Conservation (phyloP, 2,329 filamentous ascomycete species). For the Penicillium sp. region DNA sequence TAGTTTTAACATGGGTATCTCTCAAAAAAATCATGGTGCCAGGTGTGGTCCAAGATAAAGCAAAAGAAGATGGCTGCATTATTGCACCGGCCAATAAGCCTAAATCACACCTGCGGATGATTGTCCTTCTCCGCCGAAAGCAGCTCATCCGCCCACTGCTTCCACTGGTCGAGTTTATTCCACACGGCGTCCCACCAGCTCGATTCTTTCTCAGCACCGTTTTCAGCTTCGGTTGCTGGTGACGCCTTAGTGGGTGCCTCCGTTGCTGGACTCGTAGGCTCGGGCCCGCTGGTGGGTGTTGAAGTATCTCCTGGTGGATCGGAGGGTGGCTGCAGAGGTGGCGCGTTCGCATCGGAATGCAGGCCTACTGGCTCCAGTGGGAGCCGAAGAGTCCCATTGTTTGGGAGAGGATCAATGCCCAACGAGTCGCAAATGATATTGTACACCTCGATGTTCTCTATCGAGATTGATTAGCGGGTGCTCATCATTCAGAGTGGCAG, state of each 20-base stretch:
- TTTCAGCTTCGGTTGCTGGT: constrained; percentile 16
- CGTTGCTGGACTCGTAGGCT: constrained; percentile 6
- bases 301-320: constrained; percentile 32
- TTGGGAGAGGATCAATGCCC: constrained; percentile 67
- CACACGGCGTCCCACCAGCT: constrained; percentile 37
- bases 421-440: constrained; percentile 91
- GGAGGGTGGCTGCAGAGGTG: constrained; percentile 30
- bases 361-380: constrained; percentile 46
- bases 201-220: constrained; percentile 19
- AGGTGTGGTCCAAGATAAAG: constrained; percentile 1
- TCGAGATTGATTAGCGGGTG: constrained; percentile 10
- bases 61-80: constrained; percentile 1
- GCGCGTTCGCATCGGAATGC: constrained; percentile 42
- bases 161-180: constrained; percentile 35
- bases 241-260: constrained; percentile 5
- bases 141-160: constrained; percentile 37
- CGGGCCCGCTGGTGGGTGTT: constrained; percentile 2
- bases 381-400: constrained; percentile 75
- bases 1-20: constrained; percentile 24
- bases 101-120: constrained; percentile 10
- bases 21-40: constrained; percentile 7
- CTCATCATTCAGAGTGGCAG: neutral
- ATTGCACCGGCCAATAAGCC: neutral
- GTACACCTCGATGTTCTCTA: constrained; percentile 92
- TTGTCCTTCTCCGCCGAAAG: constrained; percentile 32